Evolutionary conservation across 768 basidiomycete genomes (phyloP).

Genomic region (Suillus clintonianus): DNA sequence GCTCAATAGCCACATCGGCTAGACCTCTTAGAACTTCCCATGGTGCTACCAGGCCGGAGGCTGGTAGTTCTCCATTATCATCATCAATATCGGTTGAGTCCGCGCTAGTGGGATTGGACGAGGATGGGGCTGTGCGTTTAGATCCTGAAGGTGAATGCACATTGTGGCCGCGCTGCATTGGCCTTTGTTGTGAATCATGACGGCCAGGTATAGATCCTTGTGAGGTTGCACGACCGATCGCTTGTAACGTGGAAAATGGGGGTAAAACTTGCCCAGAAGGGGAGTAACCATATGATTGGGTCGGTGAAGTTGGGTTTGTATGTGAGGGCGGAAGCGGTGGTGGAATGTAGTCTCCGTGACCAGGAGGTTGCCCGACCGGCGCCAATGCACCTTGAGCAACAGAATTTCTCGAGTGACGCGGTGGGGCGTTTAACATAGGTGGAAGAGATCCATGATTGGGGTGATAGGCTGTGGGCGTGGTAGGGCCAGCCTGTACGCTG

Average conservation of each 20-base stretch:
- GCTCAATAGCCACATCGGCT: constrained; percentile 79
- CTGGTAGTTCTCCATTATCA: constrained; percentile 77
- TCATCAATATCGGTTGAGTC: constrained; percentile 87
- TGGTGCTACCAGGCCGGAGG: constrained; percentile 80
- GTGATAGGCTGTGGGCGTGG: constrained; percentile 33
- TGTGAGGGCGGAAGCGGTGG: constrained; percentile 45
- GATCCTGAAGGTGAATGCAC: constrained; percentile 37
- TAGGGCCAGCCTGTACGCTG: constrained; percentile 23
- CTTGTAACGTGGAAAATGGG: constrained; percentile 70
- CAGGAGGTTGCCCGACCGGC: constrained; percentile 33
- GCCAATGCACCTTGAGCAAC: constrained; percentile 35
- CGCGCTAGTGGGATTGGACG: constrained; percentile 72
- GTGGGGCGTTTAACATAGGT: constrained; percentile 30
- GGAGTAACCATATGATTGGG: constrained; percentile 33
- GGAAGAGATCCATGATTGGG: constrained; percentile 24
- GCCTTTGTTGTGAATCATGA: constrained; percentile 39
- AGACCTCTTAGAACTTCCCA: constrained; percentile 83
- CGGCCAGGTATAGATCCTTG: constrained; percentile 59
- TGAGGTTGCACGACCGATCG: constrained; percentile 47
- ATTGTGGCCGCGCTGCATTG: constrained; percentile 28
- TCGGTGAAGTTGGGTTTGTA: constrained; percentile 37
- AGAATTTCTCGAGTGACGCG: constrained; percentile 35
- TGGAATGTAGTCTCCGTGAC: constrained; percentile 44
- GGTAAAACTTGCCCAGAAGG: constrained; percentile 60
- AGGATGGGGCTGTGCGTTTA: constrained; percentile 61